These are phyloP conservation scores for Penicillium steckii DNA, from an alignment of 495 filamentous ascomycete genomes.

Conservation along the genomic window DNA sequence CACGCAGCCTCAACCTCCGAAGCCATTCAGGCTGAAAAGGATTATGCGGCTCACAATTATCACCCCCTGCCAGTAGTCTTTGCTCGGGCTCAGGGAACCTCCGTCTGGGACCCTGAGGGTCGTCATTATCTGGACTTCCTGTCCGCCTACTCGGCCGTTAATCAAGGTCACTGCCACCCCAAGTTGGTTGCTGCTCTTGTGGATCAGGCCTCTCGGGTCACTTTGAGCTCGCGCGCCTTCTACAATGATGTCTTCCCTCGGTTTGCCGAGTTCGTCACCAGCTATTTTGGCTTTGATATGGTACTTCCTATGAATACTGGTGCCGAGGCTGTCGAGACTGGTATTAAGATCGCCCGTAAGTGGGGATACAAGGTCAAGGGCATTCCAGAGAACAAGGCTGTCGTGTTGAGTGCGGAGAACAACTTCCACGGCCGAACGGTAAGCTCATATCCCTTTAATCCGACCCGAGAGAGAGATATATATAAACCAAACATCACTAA, in stretches of 20 bases:
- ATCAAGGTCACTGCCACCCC: constrained; percentile 98
- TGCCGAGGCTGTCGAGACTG: constrained; percentile 98
- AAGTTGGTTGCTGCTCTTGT: constrained; percentile 86
- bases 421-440: constrained; percentile 98
- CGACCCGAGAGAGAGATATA: too few relatives aligned
- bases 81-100: constrained; percentile 73
- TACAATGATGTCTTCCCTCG: constrained; percentile 98
- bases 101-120: constrained; percentile 97
- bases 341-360: constrained; percentile 95
- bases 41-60: constrained; percentile 96
- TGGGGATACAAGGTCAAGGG: constrained; percentile 98
- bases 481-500: constrained; percentile 9
- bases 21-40: constrained; percentile 77
- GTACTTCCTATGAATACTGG: constrained; percentile 99
- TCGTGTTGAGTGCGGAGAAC: constrained; percentile 80
- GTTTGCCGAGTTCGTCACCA: constrained; percentile 89
- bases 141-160: constrained; percentile 96
- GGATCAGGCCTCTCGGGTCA: constrained; percentile 87
- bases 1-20: constrained; percentile 77
- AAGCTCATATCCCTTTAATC: constrained; percentile 26
- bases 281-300: constrained; percentile 95
- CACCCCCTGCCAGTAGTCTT: constrained; percentile 95
- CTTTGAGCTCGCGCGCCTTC: constrained; percentile 93
- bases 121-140: constrained; percentile 97
- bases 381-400: constrained; percentile 78